These are phyloP conservation scores for Cryptosporidium baileyi DNA, from an alignment of 169 alveolate species.

Conservation along the genomic window DNA sequence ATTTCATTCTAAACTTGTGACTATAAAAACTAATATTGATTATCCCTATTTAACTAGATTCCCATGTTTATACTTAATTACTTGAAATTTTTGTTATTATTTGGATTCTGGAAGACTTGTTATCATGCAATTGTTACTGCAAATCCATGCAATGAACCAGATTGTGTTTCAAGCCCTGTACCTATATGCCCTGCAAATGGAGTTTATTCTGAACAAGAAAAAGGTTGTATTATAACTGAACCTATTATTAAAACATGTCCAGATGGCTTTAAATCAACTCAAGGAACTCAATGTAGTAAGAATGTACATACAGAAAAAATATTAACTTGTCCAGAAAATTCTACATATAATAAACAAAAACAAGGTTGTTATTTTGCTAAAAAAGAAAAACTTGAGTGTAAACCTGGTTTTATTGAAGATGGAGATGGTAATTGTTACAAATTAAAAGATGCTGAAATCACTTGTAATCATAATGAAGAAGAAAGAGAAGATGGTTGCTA, in stretches of 20 bases:
- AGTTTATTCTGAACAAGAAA: constrained; percentile 53
- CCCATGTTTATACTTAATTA: too few species aligned
- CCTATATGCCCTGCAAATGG: constrained; percentile 55
- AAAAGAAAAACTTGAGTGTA: constrained; percentile 21
- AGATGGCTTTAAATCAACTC: constrained; percentile 5
- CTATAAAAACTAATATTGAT: too few species aligned
- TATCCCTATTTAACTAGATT: too few species aligned
- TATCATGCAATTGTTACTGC: not conserved
- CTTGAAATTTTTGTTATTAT: too few species aligned
- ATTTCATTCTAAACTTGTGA: too few species aligned
- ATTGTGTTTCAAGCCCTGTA: constrained; percentile 28
- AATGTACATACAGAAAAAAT: constrained; percentile 54
- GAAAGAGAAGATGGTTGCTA: constrained; percentile 56
- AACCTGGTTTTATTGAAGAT: constrained; percentile 45
- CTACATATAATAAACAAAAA: constrained; percentile 19
- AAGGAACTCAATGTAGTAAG: constrained; percentile 39
- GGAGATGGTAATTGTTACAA: constrained; percentile 53
- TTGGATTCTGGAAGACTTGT: not conserved
- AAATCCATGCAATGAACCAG: not conserved
- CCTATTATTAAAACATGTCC: constrained; percentile 44
- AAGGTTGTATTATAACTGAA: constrained; percentile 52
- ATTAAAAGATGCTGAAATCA: constrained; percentile 48
- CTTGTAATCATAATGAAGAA: constrained; percentile 10
- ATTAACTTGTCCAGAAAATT: constrained; percentile 34
- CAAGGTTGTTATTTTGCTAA: constrained; percentile 37